Evolutionary conservation across 495 filamentous ascomycete genomes (phyloP).

Genomic region (Pseudoneurospora amorphoporcata): DNA sequence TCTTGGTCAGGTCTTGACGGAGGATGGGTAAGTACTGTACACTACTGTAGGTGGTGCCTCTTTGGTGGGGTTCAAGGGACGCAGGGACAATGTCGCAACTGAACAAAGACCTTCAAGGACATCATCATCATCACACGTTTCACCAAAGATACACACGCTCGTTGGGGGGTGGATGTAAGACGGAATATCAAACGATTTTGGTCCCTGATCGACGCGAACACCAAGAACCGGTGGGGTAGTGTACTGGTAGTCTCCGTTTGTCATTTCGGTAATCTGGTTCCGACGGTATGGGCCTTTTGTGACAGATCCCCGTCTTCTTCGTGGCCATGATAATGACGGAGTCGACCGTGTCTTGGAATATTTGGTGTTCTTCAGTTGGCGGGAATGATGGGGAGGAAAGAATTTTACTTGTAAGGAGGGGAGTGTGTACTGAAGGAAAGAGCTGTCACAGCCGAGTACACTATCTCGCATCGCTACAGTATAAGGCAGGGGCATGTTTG

Average conservation of each 20-base stretch:
- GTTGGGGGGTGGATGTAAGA: not conserved
- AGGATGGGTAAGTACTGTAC: too few relatives aligned
- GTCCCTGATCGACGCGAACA: not conserved
- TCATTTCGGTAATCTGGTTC: not conserved
- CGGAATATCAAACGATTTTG: not conserved
- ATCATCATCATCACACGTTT: not conserved
- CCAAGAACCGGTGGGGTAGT: not conserved
- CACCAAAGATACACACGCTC: not conserved
- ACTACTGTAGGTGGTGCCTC: not conserved
- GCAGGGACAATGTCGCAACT: not conserved
- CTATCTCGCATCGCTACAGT: not conserved
- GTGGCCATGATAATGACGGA: not conserved
- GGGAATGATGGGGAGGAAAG: not conserved
- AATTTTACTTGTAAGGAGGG: not conserved
- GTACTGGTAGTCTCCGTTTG: not conserved
- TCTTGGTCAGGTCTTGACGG: not conserved
- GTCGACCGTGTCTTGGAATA: not conserved
- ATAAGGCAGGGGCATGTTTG: not conserved
- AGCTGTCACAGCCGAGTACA: not conserved
- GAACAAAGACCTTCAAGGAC: not conserved
- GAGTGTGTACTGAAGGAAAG: not conserved
- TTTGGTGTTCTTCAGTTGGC: not conserved
- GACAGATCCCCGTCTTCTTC: not conserved
- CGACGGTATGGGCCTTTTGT: not conserved
- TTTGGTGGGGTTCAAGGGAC: not conserved